Percentiles rank a stretch among this genome's conserved stretches.
phyloP scores from a whole-genome alignment of 176 grass and related monocot genomes.

The Oryza meridionalis region DNA sequence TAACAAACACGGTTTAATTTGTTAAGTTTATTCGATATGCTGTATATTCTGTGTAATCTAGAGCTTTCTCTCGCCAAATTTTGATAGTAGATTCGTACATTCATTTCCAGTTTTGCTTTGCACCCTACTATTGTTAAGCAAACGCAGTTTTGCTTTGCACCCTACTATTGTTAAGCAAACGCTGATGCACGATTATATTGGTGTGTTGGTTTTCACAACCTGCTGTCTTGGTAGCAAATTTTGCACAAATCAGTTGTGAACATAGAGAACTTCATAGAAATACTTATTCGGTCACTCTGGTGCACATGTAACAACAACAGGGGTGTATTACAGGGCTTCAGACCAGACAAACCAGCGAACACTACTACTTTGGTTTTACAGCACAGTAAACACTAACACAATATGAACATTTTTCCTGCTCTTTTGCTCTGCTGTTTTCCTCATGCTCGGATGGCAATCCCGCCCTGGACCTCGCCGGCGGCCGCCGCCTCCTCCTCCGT shows the following conservation, averaged over 20 bases:
- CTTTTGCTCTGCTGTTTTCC: constrained; percentile 6
- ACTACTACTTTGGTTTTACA: constrained; percentile 14
- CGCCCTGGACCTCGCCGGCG: constrained; percentile 22
- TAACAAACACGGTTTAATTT: constrained; percentile 10
- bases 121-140: background rate
- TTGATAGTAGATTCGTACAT: background rate
- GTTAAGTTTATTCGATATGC: background rate
- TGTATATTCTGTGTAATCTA: background rate
- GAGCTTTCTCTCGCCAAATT: background rate
- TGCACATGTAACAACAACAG: constrained; percentile 29
- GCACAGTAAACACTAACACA: background rate
- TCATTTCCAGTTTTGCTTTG: background rate
- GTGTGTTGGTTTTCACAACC: background rate
- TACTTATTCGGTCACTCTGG: constrained; percentile 38
- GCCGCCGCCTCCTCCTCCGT: constrained; percentile 12
- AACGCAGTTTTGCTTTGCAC: background rate
- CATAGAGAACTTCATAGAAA: constrained; percentile 12
- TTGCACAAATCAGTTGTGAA: background rate
- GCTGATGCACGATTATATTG: background rate
- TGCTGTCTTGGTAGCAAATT: background rate
- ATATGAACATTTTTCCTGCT: constrained; percentile 5
- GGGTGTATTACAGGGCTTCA: constrained; percentile 7
- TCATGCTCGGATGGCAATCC: constrained; percentile 44
- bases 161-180: background rate
- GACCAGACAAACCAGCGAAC: background rate